Conservation (phyloP, 140 eudicot genomes). For the Bidens hawaiensis region DNA sequence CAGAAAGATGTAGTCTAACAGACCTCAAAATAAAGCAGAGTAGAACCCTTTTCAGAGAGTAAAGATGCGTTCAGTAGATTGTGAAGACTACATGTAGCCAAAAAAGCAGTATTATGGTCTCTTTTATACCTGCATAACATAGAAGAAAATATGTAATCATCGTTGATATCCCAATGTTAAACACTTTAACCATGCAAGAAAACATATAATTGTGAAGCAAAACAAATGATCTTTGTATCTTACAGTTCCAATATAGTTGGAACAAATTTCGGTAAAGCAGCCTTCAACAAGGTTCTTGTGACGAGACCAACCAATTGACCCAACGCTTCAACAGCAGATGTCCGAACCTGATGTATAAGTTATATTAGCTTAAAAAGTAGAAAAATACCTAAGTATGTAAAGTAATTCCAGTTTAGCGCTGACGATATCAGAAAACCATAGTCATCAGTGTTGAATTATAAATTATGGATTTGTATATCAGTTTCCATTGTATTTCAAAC, state of each 20-base stretch:
- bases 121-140: conserved; percentile 65
- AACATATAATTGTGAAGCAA: background rate
- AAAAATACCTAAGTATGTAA: too few relatives aligned
- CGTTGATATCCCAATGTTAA: background rate
- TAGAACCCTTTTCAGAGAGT: conserved; percentile 70
- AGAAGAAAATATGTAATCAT: conserved; percentile 4
- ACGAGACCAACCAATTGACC: conserved; percentile 98
- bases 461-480: background rate
- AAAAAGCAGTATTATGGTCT: conserved; percentile 73
- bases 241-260: conserved; percentile 90
- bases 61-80: conserved; percentile 79
- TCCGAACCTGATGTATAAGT: conserved; percentile 52
- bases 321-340: conserved; percentile 85
- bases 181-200: conserved; percentile 4
- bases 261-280: conserved; percentile 76
- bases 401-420: background rate
- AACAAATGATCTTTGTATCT: conserved; percentile 27
- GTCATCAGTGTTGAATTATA: background rate
- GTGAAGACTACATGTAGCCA: conserved; percentile 90
- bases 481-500: conserved; percentile 1
- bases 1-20: conserved; percentile 8
- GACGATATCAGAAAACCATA: background rate
- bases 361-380: conserved; percentile 5
- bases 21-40: conserved; percentile 93
- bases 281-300: conserved; percentile 70